Evolutionary conservation across 148 eudicot species (phyloP), one percentile per base, ranked within the genome.

Genomic region (Vaccinium corymbosum): DNA sequence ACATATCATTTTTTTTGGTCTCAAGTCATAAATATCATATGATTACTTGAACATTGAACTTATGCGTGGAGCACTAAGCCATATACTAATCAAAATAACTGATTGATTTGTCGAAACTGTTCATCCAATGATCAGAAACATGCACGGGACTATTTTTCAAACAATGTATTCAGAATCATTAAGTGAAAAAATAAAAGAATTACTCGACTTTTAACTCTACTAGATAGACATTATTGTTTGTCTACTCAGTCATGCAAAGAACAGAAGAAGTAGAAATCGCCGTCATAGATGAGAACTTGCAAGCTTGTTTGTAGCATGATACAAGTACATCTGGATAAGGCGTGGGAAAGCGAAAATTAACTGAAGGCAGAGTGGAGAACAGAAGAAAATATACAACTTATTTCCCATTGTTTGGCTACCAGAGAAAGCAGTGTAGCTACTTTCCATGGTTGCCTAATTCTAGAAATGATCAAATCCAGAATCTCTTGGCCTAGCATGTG

Each of bases 401-500:
- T 77, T 11, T 76, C n/a, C 38, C 20, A 51, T 7, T 52, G 27
- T 20, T 25, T 51, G 35, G 57, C 59, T 51, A 50, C 29, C 38
- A 50, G 19, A 74, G 46, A 77, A 72, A 72, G 75, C 48, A 0
- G 20, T 10, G 55, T n/a, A 13, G 22, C 14, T 50, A 55, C 57
- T 11, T 79, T 79, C 46, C 66, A 79, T 4, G 3, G 7, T 79
- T 29, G 38, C 19, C 25, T 32, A 16, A 20, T 32, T 1, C 4
- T 76, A 25, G 50, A 46, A 51, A 82, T 10, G 12, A 38, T 19
- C 61, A 71, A 81, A 82, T 6, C 25, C 49, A 79, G 88, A 79
- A 81, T 51, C 66, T 88, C 76, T 85, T 46, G 85, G 76, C 85
- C 85, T 88, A 73, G 46, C 82, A 64, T 70, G 88, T 48, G 78